A percentile compares a stretch with the other conserved stretches of the same genome.
Evolutionary conservation across 306 rosid species (phyloP).

Genomic region (Cyclanthera cordifolia): DNA sequence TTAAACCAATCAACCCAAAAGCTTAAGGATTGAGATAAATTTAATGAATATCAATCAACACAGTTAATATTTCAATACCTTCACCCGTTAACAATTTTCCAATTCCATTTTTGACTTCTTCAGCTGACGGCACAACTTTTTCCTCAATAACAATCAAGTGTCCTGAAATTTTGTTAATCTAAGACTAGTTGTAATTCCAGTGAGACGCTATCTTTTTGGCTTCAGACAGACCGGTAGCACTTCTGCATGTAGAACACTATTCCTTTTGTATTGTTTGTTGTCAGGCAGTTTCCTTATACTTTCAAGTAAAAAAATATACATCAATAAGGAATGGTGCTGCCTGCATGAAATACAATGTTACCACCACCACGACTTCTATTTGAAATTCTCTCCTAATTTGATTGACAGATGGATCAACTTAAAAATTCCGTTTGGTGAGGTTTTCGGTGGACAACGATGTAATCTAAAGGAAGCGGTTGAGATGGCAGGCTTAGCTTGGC

Average conservation of each 20-base stretch:
- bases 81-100: not conserved
- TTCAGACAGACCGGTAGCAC: not conserved
- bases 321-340: not conserved
- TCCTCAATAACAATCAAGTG: not conserved
- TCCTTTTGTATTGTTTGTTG: not conserved
- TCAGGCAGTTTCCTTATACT: not conserved
- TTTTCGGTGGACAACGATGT: constrained; percentile 66
- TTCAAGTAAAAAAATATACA: not conserved
- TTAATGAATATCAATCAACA: too few relatives aligned
- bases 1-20: too few relatives aligned
- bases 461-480: constrained; percentile 88
- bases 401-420: constrained; percentile 80
- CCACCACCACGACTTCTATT: not conserved
- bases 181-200: not conserved
- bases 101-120: not conserved
- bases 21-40: too few relatives aligned
- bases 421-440: constrained; percentile 68
- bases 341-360: not conserved
- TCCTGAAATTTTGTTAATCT: not conserved
- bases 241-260: not conserved
- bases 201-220: not conserved
- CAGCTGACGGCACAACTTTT: not conserved
- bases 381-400: constrained; percentile 13
- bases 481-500: constrained; percentile 77
- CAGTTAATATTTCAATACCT: too few relatives aligned